These are phyloP conservation scores for Boletus tylopilopsis DNA, from an alignment of 768 basidiomycete genomes.

Conservation along the genomic window DNA sequence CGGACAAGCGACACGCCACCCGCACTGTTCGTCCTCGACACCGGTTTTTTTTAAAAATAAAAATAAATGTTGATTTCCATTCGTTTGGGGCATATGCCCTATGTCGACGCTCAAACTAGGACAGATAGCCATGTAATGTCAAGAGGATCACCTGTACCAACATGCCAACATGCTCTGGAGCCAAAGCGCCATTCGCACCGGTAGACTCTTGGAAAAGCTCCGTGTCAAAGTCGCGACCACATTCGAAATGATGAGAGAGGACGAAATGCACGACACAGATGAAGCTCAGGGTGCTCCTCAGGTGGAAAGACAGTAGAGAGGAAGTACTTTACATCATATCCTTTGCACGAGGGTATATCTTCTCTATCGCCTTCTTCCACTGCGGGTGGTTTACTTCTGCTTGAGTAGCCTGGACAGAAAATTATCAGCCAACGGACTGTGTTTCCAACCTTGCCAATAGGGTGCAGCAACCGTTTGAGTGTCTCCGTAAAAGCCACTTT, in stretches of 20 bases:
- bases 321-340: constrained; percentile 83
- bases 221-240: constrained; percentile 76
- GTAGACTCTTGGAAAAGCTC: constrained; percentile 74
- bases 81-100: too few species aligned
- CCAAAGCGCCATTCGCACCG: constrained; percentile 43
- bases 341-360: constrained; percentile 74
- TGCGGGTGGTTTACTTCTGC: constrained; percentile 94
- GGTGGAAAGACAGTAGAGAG: constrained; percentile 69
- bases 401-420: constrained; percentile 68
- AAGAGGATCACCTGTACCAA: constrained; percentile 74
- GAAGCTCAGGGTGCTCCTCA: constrained; percentile 77
- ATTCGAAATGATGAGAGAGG: constrained; percentile 79
- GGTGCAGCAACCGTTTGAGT: constrained; percentile 72
- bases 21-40: too few species aligned
- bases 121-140: constrained; percentile 60
- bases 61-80: too few species aligned
- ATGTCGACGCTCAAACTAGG: too few species aligned
- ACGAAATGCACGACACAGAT: constrained; percentile 79
- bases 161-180: constrained; percentile 71
- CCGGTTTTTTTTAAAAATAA: too few species aligned
- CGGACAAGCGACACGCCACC: too few species aligned
- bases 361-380: constrained; percentile 90
- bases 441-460: constrained; percentile 74
- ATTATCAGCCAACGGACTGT: not conserved
- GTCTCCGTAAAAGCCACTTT: constrained; percentile 87